Evolutionary conservation across 768 basidiomycete species (phyloP), one percentile per base, ranked within the genome.

Genomic region (Termitomyces sp.): DNA sequence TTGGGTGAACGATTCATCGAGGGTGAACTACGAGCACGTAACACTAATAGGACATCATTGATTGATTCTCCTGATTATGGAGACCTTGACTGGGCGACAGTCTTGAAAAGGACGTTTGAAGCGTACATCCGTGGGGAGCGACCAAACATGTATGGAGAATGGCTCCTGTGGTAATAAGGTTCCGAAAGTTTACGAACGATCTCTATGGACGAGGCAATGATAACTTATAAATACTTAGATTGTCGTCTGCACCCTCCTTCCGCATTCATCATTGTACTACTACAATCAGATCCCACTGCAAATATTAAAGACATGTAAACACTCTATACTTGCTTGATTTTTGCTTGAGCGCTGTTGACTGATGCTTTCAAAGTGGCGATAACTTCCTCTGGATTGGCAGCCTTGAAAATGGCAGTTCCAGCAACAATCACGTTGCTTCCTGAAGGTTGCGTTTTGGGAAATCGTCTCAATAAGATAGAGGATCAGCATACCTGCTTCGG

Each of bases 401-500:
- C 87, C 44, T 82, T 84, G 68, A 98, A 98, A 61, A 99, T 89
- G 6, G 96, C 95, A 7, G 95, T 98, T 13, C 97, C 97, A 13
- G 97, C 95, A 32, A 99, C 97, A 55, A 98, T 93, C 64, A 99
- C 95, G 68, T 99, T 99, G 74, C 94, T 95, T 23, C 96, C 96
- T 95, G 55, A 20, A 23, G 30, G 56, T 28, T 40, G 28, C 12
- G n/a, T 9, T 47, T 36, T 14, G n/a, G 43, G 10, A 14, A 52
- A 26, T 18, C 46, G 33, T n/a, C 36, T 30, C 30, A 5, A 46
- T 10, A 16, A 18, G 57, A 35, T 53, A 52, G 53, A 46, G 6
- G 14, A 32, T 4, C 12, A 16, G 38, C 73, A 52, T 66, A 89
- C 95, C 95, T 41, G 96, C 97, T 58, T 91, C 76, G 2, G 97